These are phyloP conservation scores for Citrus australasica DNA, from an alignment of 345 rosid genomes.

Conservation along the genomic window DNA sequence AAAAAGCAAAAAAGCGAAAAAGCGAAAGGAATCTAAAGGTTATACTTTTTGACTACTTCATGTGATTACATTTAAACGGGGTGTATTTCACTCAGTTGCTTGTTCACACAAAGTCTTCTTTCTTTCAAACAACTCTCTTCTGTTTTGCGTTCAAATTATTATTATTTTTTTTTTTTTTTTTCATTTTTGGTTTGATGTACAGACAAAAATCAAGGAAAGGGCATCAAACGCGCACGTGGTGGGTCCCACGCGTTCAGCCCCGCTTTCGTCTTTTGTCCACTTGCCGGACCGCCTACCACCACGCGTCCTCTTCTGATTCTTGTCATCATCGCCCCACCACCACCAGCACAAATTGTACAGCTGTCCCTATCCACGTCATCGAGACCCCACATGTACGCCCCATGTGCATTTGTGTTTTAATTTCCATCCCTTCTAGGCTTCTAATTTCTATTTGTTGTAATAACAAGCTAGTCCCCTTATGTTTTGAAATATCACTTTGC, in stretches of 20 bases:
- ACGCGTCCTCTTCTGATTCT: constrained; percentile 32
- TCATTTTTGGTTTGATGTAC: not conserved
- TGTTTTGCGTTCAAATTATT: not conserved
- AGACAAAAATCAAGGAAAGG: constrained; percentile 8
- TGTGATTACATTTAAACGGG: too few relatives aligned
- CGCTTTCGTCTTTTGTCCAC: not conserved
- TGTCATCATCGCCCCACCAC: constrained; percentile 10
- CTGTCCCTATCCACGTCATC: constrained; percentile 20
- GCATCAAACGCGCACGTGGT: constrained; percentile 25
- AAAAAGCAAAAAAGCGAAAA: too few relatives aligned
- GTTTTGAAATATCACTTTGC: not conserved
- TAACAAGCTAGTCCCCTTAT: not conserved
- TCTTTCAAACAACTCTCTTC: not conserved
- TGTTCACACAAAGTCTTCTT: too few relatives aligned
- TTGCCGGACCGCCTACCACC: not conserved
- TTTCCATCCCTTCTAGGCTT: too few relatives aligned
- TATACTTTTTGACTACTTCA: too few relatives aligned
- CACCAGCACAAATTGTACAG: constrained; percentile 1
- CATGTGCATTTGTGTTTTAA: not conserved
- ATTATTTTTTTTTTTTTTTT: not conserved
- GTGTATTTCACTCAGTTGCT: too few relatives aligned
- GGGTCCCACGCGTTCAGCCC: constrained; percentile 7
- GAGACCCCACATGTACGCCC: not conserved
- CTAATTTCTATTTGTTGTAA: too few relatives aligned
- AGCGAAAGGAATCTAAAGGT: too few relatives aligned